A percentile compares a stretch with the other conserved stretches of the same genome.
These are phyloP conservation scores for Sechiopsis laciniata DNA, from an alignment of 306 rosid genomes.

Conservation along the genomic window DNA sequence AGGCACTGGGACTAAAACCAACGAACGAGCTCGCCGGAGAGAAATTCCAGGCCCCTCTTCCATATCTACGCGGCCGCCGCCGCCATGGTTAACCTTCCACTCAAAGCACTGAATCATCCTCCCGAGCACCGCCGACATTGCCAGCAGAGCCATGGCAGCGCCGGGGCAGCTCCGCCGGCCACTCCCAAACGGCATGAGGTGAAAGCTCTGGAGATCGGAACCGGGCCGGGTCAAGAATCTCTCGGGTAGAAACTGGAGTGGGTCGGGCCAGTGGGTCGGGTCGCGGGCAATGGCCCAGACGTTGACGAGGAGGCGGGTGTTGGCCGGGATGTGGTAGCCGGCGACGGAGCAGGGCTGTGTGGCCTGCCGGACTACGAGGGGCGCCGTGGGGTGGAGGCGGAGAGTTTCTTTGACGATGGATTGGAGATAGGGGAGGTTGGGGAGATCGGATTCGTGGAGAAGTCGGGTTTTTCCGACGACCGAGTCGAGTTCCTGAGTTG, in stretches of 20 bases:
- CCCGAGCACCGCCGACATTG: conserved; percentile 44
- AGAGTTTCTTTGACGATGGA: conserved; percentile 70
- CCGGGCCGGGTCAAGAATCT: background rate
- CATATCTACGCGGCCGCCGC: conserved; percentile 31
- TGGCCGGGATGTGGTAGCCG: conserved; percentile 3
- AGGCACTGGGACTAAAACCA: conserved; percentile 37
- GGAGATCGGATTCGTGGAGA: conserved; percentile 54
- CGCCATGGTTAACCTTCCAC: conserved; percentile 38
- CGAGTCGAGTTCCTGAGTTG: conserved; percentile 50
- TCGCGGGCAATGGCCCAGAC: conserved; percentile 10
- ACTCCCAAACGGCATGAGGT: conserved; percentile 58
- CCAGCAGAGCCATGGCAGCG: conserved; percentile 49
- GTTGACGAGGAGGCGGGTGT: conserved; percentile 4
- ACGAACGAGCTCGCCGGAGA: conserved; percentile 50
- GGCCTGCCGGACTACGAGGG: conserved; percentile 52
- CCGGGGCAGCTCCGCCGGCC: conserved; percentile 86
- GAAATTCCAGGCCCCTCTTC: conserved; percentile 57
- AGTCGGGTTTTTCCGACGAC: conserved; percentile 40
- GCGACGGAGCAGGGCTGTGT: conserved; percentile 31
- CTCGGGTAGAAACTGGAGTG: background rate
- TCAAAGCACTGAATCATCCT: conserved; percentile 75
- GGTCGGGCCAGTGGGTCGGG: conserved; percentile 7
- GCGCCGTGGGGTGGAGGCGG: conserved; percentile 65
- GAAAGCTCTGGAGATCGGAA: conserved; percentile 41
- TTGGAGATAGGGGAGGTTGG: conserved; percentile 58